Base-by-base conservation (phyloP, 2,329 filamentous ascomycete species). In the Phoma sp. region DNA sequence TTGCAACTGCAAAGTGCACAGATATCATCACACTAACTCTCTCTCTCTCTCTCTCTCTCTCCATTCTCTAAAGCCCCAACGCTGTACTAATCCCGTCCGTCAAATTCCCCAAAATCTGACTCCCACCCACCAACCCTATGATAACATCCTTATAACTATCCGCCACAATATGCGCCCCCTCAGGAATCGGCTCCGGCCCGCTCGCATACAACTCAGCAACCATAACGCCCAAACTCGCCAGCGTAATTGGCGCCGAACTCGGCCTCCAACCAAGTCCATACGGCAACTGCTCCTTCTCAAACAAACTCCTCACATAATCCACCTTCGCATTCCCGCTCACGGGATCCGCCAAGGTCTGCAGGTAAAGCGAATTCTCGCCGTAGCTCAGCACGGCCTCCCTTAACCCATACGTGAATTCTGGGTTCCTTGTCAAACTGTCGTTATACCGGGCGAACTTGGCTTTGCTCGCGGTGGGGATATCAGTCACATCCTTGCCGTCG, bases 281-380 rank as follows among this genome's bases (percentile, higher is more conserved):
- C 14, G 62, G 62, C 38, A 65, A 40, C 23, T 48, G 60, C 36
- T 65, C 60, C 22, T 56, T 25, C 49, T 65, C 58, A 13, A 65
- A 63, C 5, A 65, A 14, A 6, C 27, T 57, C 11, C 39, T 38
- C 9, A 62, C 60, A 10, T 57, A 63, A 7, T 52, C 45, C 1
- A 65, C 18, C n/a, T 55, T 52, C 11, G 58, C 60, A 4, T 39
- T 46, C 0, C 60, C 61, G 2, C 43, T 44, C 0, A 59, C 38
- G 0, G 52, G 46, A 14, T 60, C 60, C 4, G 30, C n/a, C 58
- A 65, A 57, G 1, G 54, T 23, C 9, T 56, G 50, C 2, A 65
- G 32, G 23, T 58, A 59, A 2, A 65, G 1, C 0, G 62, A 56
- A 14, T 65, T 65, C 22, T 65, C 62, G 0, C 60, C 62, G 40